Percentiles rank a stretch among this genome's conserved stretches.
phyloP scores from a whole-genome alignment of 257 asterid genomes.

The Nicotiana sylvestris region DNA sequence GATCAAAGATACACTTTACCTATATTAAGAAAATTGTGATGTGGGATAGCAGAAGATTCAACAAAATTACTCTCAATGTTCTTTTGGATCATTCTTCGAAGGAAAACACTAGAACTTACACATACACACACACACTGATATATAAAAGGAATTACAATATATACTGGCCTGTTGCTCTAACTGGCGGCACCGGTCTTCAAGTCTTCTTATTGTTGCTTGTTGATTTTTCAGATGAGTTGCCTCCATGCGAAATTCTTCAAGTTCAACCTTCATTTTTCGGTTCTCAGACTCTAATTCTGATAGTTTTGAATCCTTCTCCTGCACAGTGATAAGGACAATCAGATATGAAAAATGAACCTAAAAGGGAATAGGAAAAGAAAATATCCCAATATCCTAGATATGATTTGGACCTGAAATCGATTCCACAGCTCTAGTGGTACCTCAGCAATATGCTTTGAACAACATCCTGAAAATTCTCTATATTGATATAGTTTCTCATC shows the following conservation, averaged over 20 bases:
- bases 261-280: constrained; percentile 98
- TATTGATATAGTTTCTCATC: not conserved
- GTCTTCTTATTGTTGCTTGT: constrained; percentile 94
- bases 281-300: constrained; percentile 91
- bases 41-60: not conserved
- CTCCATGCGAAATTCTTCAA: constrained; percentile 93
- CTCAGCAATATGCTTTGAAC: not conserved
- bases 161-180: constrained; percentile 87
- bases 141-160: not conserved
- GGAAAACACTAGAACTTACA: not conserved
- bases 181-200: constrained; percentile 97
- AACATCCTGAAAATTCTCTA: not conserved
- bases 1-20: no score
- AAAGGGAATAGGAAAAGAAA: not conserved
- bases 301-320: constrained; percentile 88
- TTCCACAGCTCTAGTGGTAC: not conserved
- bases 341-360: not conserved
- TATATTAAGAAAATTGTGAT: not conserved
- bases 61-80: not conserved
- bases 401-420: not conserved
- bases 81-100: not conserved
- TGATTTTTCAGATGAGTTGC: constrained; percentile 96
- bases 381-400: not conserved
- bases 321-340: constrained; percentile 16
- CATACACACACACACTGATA: not conserved